Evolutionary conservation across 2,329 filamentous ascomycete species (phyloP), one percentile per base, ranked within the genome.

Genomic region (Neopestalotiopsis sp.): DNA sequence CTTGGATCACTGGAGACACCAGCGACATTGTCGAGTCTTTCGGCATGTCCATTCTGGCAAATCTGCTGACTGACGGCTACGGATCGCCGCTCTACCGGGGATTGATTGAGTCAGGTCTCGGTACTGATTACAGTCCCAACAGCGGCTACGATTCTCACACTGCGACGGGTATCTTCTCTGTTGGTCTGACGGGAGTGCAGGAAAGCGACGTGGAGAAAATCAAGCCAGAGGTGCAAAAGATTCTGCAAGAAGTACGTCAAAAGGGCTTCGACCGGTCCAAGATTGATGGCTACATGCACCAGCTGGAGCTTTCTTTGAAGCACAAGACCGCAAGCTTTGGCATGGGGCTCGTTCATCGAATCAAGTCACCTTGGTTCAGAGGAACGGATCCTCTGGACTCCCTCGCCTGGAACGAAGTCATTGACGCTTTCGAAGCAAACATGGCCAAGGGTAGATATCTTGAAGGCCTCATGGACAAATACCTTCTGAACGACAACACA

Each of bases 311-410:
- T n/a, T 88, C 91, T 0, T 83, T 98, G 63, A 98, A 98, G 82
- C 94, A 99, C 83, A 98, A 98, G 85, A 98, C 94, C 0, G 94
- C 96, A 67, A 94, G 92, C 75, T 99, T 99, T 77, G 96, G 96
- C 14, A 94, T 98, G 86, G 91, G 91, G 20, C 88, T 98, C 66
- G 89, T 99, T 80, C 94, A 97, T 74, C 90, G 95, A 57, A 86
- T 98, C 7, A 93, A 97, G 77, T 92, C 94, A 1, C 91, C 92
- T 69, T 99, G 96, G 96, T 98, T 99, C 81, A 97, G 96, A 68
- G 96, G 95, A 4, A 90, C 94, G 3, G 94, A 98, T 78, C 95
- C 96, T 0, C 97, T 98, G 80, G 91, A 97, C 72, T 91, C 94
- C 13, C 84, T 99, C 45, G 92, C 94, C 2, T 98, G 95, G 94